Evolutionary conservation across 2,329 filamentous ascomycete genomes (phyloP).

Genomic region (Fusarium pseudocircinatum): DNA sequence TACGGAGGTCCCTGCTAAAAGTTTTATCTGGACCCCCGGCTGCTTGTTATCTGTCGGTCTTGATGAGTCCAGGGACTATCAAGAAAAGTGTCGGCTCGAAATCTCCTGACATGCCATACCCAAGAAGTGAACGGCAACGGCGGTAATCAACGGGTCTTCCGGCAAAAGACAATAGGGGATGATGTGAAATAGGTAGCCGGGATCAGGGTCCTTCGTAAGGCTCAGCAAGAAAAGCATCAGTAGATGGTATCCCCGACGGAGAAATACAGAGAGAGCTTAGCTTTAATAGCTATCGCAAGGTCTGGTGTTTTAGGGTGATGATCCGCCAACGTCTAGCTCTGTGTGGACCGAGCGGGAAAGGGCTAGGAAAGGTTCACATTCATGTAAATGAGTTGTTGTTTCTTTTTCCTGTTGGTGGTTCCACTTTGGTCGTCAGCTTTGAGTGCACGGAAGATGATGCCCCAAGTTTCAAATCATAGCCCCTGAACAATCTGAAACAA

Average conservation of each 20-base stretch:
- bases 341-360: neutral
- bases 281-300: constrained; percentile 4
- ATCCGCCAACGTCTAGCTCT: constrained; percentile 9
- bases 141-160: constrained; percentile 23
- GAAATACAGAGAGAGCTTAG: constrained; percentile 5
- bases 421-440: constrained; percentile 15
- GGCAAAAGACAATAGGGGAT: constrained; percentile 11
- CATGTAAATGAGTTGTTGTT: constrained; percentile 14
- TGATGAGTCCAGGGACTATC: neutral
- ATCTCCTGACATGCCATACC: constrained; percentile 22
- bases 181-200: neutral
- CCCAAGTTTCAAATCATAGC: constrained; percentile 33
- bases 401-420: constrained; percentile 14
- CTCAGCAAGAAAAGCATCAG: neutral
- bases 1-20: too few relatives aligned
- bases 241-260: neutral
- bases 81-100: neutral
- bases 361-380: neutral
- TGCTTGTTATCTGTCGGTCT: neutral
- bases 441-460: constrained; percentile 1
- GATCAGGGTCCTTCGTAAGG: constrained; percentile 29
- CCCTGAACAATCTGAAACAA: constrained; percentile 39
- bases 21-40: too few relatives aligned
- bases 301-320: constrained; percentile 16
- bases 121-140: constrained; percentile 19